phyloP scores from a whole-genome alignment of 2,329 filamentous ascomycete species.

The Botrytis sinoallii region DNA sequence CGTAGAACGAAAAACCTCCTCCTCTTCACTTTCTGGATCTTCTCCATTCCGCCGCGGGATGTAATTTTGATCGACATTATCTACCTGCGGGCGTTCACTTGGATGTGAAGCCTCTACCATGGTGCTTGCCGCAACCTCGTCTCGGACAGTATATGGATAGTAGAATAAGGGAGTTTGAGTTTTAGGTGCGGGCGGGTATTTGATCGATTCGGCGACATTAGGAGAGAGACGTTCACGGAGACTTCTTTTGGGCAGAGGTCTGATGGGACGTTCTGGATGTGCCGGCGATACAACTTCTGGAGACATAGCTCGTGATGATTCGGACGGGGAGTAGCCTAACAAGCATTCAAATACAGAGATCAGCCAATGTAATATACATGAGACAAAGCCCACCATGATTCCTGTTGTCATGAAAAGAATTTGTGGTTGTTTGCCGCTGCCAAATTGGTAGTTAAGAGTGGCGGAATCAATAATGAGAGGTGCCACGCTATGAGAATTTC shows the following conservation, averaged over 20 bases:
- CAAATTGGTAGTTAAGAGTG: constrained; percentile 6
- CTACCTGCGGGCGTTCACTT: constrained; percentile 34
- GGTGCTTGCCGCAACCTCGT: constrained; percentile 37
- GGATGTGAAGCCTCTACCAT: constrained; percentile 35
- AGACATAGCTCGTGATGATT: constrained; percentile 51
- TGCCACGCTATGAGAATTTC: constrained; percentile 17
- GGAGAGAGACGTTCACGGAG: constrained; percentile 84
- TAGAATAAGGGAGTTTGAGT: constrained; percentile 73
- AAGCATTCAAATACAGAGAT: constrained; percentile 21
- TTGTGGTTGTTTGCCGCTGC: constrained; percentile 5
- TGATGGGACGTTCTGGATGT: constrained; percentile 87
- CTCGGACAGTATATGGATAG: constrained; percentile 50
- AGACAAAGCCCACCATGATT: constrained; percentile 18
- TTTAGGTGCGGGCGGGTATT: constrained; percentile 74
- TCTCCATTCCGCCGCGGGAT: constrained; percentile 52
- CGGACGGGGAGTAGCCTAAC: constrained; percentile 35
- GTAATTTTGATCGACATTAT: constrained; percentile 37
- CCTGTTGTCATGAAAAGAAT: neutral
- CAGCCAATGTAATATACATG: constrained; percentile 19
- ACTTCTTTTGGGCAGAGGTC: constrained; percentile 84
- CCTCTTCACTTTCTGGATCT: constrained; percentile 60
- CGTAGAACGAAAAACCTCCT: constrained; percentile 40
- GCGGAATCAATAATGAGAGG: constrained; percentile 10
- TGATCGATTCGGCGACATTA: constrained; percentile 77
- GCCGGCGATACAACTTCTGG: constrained; percentile 71